Evolutionary conservation across 2,329 filamentous ascomycete genomes (phyloP), one percentile per base, ranked within the genome.

Genomic region (Sordariomycetes sp.): DNA sequence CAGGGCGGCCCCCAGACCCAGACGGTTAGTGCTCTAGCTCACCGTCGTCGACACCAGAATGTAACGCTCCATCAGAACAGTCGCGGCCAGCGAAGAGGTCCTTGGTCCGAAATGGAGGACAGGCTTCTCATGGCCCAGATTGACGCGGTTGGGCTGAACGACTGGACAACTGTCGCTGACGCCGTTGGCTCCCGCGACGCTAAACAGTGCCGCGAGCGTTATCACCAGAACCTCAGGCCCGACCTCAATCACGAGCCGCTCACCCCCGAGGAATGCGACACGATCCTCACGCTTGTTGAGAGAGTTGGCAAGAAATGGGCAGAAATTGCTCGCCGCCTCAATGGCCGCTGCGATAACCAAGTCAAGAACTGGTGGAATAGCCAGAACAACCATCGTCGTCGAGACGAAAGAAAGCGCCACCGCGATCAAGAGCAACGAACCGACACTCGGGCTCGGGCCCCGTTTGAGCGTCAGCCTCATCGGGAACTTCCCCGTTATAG

Each of bases 331-430:
- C 74, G 88, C 44, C 70, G 77, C 30, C 70, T 95, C 15, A 72
- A 81, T 35, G 86, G 86, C 43, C 81, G 88, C 50, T 94, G 87
- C 57, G 88, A 95, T 64, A 95, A 95, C 51, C 83, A 86, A 19
- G 86, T 95, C 42, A 95, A 95, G 74, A 95, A 95, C 59, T 95
- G 87, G 86, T 94, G 85, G 85, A 94, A 94, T 54, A 87, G 88
- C 32, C 85, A 82, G 54, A 83, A 88, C 71, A 94, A 94, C 63
- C 77, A 87, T 49, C 23, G 35, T n/a, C n/a, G n/a, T n/a, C n/a
- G n/a, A n/a, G 17, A 33, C 15, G 33, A 29, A 24, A 19, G 15
- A 18, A 9, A 21, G 33, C 20, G 23, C 23, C 23, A 25, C 23
- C n/a, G 28, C 6, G 12, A 30, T 30, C 28, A 17, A 15, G 7